These are phyloP conservation scores for Brassica rapa DNA, from an alignment of 345 rosid genomes.

Conservation along the genomic window DNA sequence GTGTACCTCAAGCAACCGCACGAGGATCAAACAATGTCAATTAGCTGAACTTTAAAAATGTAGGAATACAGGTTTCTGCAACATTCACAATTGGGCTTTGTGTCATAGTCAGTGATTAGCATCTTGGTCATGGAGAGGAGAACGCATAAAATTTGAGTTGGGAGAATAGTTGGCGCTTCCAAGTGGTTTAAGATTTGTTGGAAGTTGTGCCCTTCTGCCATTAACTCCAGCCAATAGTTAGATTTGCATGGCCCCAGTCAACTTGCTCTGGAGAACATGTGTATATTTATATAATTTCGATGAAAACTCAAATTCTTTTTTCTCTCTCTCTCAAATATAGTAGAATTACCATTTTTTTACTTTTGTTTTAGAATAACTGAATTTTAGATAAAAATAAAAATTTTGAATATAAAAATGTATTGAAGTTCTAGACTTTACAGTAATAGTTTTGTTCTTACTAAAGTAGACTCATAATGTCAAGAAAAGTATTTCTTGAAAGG, in stretches of 20 bases:
- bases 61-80: neutral
- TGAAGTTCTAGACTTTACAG: neutral
- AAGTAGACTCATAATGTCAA: neutral
- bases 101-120: conserved; percentile 22
- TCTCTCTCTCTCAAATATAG: neutral
- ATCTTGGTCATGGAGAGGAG: conserved; percentile 6
- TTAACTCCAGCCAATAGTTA: neutral
- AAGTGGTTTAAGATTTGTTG: conserved; percentile 10
- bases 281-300: neutral
- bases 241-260: conserved; percentile 29
- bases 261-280: conserved; percentile 21
- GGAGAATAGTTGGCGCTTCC: neutral
- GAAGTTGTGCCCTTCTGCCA: conserved; percentile 20
- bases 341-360: neutral
- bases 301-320: neutral
- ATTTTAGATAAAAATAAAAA: neutral
- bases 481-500: neutral
- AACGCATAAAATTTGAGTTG: conserved; percentile 7
- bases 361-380: neutral
- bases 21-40: neutral
- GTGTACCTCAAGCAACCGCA: neutral
- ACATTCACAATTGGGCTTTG: neutral
- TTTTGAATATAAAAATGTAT: neutral
- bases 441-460: neutral
- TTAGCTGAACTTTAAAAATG: neutral